phyloP scores from a whole-genome alignment of 805 yeast species.

The Diddensiella transvaalensis region DNA sequence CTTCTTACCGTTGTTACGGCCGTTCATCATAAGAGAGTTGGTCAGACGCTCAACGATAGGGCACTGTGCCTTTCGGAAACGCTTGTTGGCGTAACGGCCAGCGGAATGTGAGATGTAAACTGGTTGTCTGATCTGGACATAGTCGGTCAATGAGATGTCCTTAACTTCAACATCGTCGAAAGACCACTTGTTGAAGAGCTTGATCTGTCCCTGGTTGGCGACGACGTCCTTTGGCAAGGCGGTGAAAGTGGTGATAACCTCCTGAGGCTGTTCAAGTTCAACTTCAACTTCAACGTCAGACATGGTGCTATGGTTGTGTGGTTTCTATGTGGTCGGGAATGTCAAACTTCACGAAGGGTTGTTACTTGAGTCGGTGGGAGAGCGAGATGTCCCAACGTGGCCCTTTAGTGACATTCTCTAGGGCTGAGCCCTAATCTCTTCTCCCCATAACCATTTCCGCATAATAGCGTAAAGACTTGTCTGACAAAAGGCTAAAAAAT shows the following conservation, averaged over 20 bases:
- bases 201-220: slow-evolving; percentile 93
- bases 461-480: no score
- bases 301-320: slow-evolving; percentile 9
- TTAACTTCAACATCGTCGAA: slow-evolving; percentile 96
- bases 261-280: slow-evolving; percentile 30
- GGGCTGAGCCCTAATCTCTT: neutral
- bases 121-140: slow-evolving; percentile 97
- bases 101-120: slow-evolving; percentile 98
- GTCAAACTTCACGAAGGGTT: neutral
- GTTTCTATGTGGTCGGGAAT: neutral
- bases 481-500: no score
- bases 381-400: no score
- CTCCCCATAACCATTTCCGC: no score
- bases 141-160: slow-evolving; percentile 97
- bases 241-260: slow-evolving; percentile 77
- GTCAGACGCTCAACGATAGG: slow-evolving; percentile 99
- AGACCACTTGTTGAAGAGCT: slow-evolving; percentile 99
- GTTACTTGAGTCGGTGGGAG: no score
- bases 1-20: slow-evolving; percentile 99
- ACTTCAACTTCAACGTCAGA: slow-evolving; percentile 23
- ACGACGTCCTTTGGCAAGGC: slow-evolving; percentile 95
- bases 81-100: slow-evolving; percentile 98
- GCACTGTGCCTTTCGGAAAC: slow-evolving; percentile 99
- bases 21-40: slow-evolving; percentile 99
- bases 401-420: neutral